Conservation (phyloP, 495 filamentous ascomycete genomes). For the Haplographium delicatum region DNA sequence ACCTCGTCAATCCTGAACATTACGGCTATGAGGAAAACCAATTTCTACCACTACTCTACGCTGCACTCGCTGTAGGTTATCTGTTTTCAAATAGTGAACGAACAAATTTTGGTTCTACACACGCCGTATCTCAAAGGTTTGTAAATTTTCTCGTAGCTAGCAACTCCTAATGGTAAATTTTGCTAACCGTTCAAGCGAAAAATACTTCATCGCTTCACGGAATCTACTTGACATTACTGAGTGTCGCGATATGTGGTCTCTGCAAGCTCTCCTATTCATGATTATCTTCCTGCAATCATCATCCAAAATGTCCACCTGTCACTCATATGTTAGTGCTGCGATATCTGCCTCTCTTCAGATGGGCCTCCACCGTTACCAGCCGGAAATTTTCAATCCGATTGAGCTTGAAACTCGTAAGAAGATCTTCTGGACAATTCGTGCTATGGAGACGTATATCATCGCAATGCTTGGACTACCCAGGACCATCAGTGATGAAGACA, state of each 20-base stretch:
- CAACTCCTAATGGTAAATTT: background rate
- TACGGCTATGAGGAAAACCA: constrained; percentile 59
- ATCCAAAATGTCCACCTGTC: constrained; percentile 69
- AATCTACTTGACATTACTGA: constrained; percentile 67
- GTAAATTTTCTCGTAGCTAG: constrained; percentile 8
- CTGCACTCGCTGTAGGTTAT: constrained; percentile 61
- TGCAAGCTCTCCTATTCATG: constrained; percentile 71
- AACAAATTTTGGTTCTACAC: constrained; percentile 46
- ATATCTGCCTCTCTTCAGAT: constrained; percentile 61
- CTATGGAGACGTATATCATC: constrained; percentile 71
- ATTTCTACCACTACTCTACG: constrained; percentile 65
- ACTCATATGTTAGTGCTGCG: constrained; percentile 67
- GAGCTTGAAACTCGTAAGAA: constrained; percentile 65
- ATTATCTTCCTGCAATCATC: constrained; percentile 70
- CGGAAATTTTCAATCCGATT: constrained; percentile 56
- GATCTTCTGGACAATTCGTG: constrained; percentile 68
- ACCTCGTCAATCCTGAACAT: constrained; percentile 52
- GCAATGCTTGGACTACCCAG: constrained; percentile 64
- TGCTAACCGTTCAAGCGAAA: constrained; percentile 42
- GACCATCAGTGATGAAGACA: constrained; percentile 65
- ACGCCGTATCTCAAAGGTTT: constrained; percentile 72
- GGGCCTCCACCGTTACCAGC: constrained; percentile 59
- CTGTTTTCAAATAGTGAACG: constrained; percentile 46
- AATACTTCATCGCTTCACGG: constrained; percentile 64
- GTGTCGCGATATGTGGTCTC: constrained; percentile 59